Evolutionary conservation across 345 rosid genomes (phyloP).

Genomic region (Eucalyptus pauciflora): DNA sequence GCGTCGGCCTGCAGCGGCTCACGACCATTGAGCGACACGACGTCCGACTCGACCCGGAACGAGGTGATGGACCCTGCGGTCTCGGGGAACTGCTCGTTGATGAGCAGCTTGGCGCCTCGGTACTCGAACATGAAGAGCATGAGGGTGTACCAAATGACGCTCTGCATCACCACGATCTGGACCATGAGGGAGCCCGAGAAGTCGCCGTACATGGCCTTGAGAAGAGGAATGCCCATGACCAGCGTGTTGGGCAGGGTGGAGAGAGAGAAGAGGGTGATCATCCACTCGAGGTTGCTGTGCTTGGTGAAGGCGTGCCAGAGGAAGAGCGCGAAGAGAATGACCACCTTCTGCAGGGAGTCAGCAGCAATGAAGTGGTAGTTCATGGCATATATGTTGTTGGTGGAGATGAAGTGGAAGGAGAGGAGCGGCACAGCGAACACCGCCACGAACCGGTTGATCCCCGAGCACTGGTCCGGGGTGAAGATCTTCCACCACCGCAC

Average conservation of each 20-base stretch:
- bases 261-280: constrained; percentile 71
- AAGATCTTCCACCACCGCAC: constrained; percentile 92
- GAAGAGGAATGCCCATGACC: constrained; percentile 77
- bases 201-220: constrained; percentile 83
- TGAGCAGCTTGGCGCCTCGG: constrained; percentile 63
- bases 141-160: constrained; percentile 76
- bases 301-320: constrained; percentile 56
- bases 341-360: constrained; percentile 66
- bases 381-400: constrained; percentile 68
- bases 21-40: constrained; percentile 67
- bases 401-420: constrained; percentile 79
- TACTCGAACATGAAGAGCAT: constrained; percentile 80
- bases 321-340: constrained; percentile 54
- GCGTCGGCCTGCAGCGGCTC: constrained; percentile 69
- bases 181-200: constrained; percentile 69
- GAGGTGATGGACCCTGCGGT: constrained; percentile 74
- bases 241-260: constrained; percentile 81
- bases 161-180: constrained; percentile 74
- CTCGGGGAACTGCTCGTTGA: constrained; percentile 76
- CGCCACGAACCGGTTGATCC: constrained; percentile 81
- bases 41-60: constrained; percentile 69
- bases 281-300: constrained; percentile 58
- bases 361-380: constrained; percentile 81
- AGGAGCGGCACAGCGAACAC: constrained; percentile 79
- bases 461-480: constrained; percentile 81